A percentile compares a stretch with the other conserved stretches of the same genome.
phyloP scores from a whole-genome alignment of 2,329 filamentous ascomycete genomes.

The Mycosphaerella arachidis region DNA sequence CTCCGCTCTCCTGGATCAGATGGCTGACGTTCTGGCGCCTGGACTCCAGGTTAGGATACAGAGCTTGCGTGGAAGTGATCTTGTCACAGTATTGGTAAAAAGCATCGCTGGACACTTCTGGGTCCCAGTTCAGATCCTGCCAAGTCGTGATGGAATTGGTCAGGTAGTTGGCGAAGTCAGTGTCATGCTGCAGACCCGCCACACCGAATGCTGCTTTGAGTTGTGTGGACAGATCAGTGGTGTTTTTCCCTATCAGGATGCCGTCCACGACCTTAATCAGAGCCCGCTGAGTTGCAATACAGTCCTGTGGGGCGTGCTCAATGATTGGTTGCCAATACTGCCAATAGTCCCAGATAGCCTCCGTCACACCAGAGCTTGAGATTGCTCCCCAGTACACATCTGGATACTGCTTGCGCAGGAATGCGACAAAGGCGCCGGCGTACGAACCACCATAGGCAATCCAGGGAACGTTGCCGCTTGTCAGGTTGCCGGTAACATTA shows the following conservation, averaged over 20 bases:
- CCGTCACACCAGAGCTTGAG: constrained; percentile 70
- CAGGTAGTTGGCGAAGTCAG: constrained; percentile 52
- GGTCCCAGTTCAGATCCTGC: constrained; percentile 59
- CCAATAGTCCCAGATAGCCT: constrained; percentile 68
- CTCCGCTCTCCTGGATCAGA: constrained; percentile 48
- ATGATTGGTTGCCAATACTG: constrained; percentile 60
- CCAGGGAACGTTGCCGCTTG: constrained; percentile 61
- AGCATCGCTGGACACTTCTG: constrained; percentile 44
- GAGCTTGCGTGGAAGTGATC: constrained; percentile 44
- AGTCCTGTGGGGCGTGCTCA: constrained; percentile 55
- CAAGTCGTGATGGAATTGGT: constrained; percentile 42
- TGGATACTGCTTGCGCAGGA: constrained; percentile 71
- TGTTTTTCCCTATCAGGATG: constrained; percentile 49
- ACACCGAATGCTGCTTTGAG: constrained; percentile 55
- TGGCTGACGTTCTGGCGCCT: constrained; percentile 39
- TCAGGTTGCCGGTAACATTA: constrained; percentile 65
- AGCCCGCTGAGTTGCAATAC: constrained; percentile 61
- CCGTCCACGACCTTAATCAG: constrained; percentile 56
- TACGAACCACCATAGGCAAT: constrained; percentile 83
- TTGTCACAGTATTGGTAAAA: constrained; percentile 55
- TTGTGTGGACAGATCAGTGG: constrained; percentile 36
- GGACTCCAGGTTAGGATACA: constrained; percentile 41
- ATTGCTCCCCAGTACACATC: constrained; percentile 76
- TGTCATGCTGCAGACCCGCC: constrained; percentile 44
- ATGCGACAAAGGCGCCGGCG: constrained; percentile 72